phyloP scores from a whole-genome alignment of 805 yeast species.

The Candida anglica region DNA sequence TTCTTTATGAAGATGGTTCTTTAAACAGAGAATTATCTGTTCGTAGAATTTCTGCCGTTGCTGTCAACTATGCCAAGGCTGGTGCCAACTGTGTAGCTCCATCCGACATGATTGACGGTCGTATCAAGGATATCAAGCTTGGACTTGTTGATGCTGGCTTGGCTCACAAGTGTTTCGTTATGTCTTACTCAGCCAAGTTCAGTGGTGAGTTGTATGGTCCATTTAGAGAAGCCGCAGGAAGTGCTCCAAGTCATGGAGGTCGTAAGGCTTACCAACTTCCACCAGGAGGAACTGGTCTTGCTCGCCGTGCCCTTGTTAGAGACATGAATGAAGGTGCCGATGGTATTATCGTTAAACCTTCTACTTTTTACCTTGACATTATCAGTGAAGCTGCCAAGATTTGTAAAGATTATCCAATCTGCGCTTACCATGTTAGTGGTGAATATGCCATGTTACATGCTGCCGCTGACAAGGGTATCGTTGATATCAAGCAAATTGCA shows the following conservation, averaged over 20 bases:
- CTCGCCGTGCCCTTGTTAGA: constrained; percentile 83
- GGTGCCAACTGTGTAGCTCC: constrained; percentile 97
- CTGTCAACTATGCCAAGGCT: constrained; percentile 91
- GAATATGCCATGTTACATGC: constrained; percentile 98
- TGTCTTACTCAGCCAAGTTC: constrained; percentile 95
- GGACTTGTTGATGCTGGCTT: constrained; percentile 78
- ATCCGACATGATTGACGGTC: constrained; percentile 96
- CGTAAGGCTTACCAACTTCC: constrained; percentile 93
- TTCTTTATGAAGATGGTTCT: constrained; percentile 80
- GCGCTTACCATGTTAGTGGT: constrained; percentile 96
- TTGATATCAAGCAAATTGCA: constrained; percentile 76
- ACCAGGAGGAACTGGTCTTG: constrained; percentile 87
- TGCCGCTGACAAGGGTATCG: constrained; percentile 92
- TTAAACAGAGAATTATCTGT: constrained; percentile 74
- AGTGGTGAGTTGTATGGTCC: constrained; percentile 93
- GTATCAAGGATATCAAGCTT: constrained; percentile 80
- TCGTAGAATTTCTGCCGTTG: constrained; percentile 85
- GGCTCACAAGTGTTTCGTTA: constrained; percentile 83
- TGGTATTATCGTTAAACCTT: constrained; percentile 92
- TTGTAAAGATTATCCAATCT: constrained; percentile 80
- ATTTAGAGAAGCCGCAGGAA: constrained; percentile 95
- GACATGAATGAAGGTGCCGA: constrained; percentile 93
- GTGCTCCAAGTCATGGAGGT: constrained; percentile 86
- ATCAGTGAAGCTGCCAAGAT: constrained; percentile 83
- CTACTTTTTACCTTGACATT: constrained; percentile 90